Base-by-base conservation (phyloP, 2,329 filamentous ascomycete species). In the Hymenotorrendiella dingleyae region DNA sequence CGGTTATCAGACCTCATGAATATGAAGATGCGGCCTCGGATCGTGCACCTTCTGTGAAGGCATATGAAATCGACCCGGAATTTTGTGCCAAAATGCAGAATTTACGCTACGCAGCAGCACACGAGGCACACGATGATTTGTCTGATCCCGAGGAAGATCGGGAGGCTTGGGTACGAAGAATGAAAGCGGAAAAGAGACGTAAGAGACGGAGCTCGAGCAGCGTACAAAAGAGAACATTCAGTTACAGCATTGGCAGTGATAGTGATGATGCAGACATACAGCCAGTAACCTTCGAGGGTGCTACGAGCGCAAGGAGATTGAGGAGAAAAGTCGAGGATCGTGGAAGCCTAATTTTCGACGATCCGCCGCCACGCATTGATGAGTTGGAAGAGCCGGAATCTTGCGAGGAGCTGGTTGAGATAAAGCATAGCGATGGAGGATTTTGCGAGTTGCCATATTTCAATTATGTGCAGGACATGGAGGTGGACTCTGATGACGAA, bases 1-100 rank as follows among this genome's bases (percentile, higher is more conserved):
- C 50, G 26, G 29, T 30, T 3, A 32, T 32, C 16, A 17, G 29
- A 32, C 29, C 29, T 17, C 16, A 19, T 16, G 52, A 58, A 44
- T 62, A 62, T 29, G 57, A 60, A 52, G 60, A 62, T 34, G 59
- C 58, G 2, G 58, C 58, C 24, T 58, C 54, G 6, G 56, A 59
- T 10, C 44, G 45, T 17, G 50, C 52, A 12, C 45, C 20, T n/a
- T 55, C 56, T 16, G 42, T 50, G 4, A 49, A 42, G 35, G 47
- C 47, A 9, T 28, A 37, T 4, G 51, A 59, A 24, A 43, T 60
- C 11, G 56, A 56, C 37, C 36, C 49, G 3, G 38, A 38, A 12
- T 38, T 59, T 9, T 24, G 54, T 4, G 14, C 43, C 16, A 45
- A 45, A 20, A 26, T 60, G 8, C 41, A 46, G 20, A 48, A 55